Evolutionary conservation across 2,329 filamentous ascomycete species (phyloP).

Genomic region (Fusarium sp.): DNA sequence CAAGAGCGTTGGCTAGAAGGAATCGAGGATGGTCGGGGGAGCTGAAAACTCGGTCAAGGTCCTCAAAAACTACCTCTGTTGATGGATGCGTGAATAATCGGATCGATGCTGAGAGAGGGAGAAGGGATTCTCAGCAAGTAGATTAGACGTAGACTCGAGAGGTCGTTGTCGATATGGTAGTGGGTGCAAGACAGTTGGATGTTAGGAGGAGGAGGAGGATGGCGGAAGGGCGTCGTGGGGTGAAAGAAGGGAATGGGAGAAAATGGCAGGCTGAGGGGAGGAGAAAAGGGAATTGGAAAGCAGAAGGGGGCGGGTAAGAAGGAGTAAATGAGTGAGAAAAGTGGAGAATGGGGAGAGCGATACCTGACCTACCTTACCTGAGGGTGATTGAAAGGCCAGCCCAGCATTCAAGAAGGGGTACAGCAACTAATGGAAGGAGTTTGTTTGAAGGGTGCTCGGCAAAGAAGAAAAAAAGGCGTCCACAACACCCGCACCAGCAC

Average conservation of each 20-base stretch:
- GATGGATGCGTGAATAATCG: conserved; percentile 14
- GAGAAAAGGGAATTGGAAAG: conserved; percentile 28
- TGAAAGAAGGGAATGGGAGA: conserved; percentile 35
- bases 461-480: conserved; percentile 1
- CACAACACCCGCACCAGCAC: conserved; percentile 4
- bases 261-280: conserved; percentile 36
- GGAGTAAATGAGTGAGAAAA: conserved; percentile 39
- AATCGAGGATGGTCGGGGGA: conserved; percentile 10
- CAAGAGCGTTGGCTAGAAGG: conserved; percentile 25
- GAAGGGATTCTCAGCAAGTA: conserved; percentile 21
- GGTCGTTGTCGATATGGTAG: conserved; percentile 33
- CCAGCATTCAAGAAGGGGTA: conserved; percentile 26
- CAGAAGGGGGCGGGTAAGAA: conserved; percentile 38
- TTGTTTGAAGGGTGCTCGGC: conserved; percentile 15
- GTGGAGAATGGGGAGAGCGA: conserved; percentile 42
- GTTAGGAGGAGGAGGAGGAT: conserved; percentile 36
- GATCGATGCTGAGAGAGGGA: conserved; percentile 12
- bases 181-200: conserved; percentile 34
- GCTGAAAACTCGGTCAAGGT: conserved; percentile 18
- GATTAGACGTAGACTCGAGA: conserved; percentile 29
- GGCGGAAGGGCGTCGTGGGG: conserved; percentile 38
- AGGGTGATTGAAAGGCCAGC: conserved; percentile 16
- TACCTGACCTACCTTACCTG: conserved; percentile 17
- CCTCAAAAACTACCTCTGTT: conserved; percentile 1
- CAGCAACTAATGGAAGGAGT: conserved; percentile 7